Percentiles rank a stretch among this genome's conserved stretches.
Evolutionary conservation across 2,329 filamentous ascomycete genomes (phyloP).

Genomic region (Penicillium sp.): DNA sequence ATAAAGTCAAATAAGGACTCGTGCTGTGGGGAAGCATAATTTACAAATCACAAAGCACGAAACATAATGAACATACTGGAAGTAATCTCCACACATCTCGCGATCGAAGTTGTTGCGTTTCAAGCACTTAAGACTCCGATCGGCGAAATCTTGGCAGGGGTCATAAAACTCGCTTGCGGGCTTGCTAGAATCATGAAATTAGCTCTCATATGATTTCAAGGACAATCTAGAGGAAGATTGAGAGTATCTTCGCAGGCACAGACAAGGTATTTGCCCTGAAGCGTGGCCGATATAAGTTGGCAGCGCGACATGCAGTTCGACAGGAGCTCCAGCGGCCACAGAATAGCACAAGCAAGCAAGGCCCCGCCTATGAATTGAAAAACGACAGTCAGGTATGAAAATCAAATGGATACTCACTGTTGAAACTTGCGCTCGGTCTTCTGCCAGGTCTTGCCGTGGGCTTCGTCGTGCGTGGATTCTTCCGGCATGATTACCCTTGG

Average conservation of each 20-base stretch:
- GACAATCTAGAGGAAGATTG: not conserved
- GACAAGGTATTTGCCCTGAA: not conserved
- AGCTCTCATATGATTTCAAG: not conserved
- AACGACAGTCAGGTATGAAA: not conserved
- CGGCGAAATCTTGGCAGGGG: constrained; percentile 90
- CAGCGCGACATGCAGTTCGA: not conserved
- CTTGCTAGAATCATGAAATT: constrained; percentile 63
- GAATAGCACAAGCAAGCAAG: not conserved
- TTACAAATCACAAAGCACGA: not conserved
- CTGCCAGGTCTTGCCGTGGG: constrained; percentile 57
- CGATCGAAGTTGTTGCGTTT: constrained; percentile 85
- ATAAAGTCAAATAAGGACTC: not conserved
- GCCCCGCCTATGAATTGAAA: no score
- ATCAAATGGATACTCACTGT: constrained; percentile 52
- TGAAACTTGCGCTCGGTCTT: constrained; percentile 66
- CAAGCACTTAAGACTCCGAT: constrained; percentile 82
- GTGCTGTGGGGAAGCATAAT: no score
- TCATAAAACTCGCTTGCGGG: constrained; percentile 88
- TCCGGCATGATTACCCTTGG: constrained; percentile 24
- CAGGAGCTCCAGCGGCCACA: not conserved
- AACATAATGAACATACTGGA: constrained; percentile 69
- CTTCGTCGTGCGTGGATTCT: constrained; percentile 20
- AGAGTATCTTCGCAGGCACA: not conserved
- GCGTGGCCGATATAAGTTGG: not conserved
- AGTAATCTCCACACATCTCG: constrained; percentile 92